Evolutionary conservation across 495 filamentous ascomycete genomes (phyloP).

Genomic region (Podospora fimiseda): DNA sequence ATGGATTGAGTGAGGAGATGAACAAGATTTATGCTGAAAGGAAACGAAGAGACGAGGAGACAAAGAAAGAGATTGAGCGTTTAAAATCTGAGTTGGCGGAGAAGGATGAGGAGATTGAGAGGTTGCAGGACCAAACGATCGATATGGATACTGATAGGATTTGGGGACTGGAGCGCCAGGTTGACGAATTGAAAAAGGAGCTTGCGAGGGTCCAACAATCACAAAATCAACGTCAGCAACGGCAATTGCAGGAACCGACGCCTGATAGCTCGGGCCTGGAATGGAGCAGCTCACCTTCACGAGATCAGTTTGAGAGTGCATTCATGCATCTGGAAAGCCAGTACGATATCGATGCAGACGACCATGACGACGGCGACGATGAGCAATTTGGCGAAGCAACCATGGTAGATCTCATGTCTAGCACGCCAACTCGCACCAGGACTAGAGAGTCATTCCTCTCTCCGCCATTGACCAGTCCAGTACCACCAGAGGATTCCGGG

Average conservation of each 20-base stretch:
- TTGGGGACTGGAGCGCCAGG: conserved; percentile 38
- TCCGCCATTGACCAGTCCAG: conserved; percentile 44
- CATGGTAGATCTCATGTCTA: conserved; percentile 34
- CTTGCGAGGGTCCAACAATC: conserved; percentile 26
- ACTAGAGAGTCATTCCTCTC: conserved; percentile 37
- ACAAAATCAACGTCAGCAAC: background rate
- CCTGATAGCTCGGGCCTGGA: conserved; percentile 31
- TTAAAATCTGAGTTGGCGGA: conserved; percentile 49
- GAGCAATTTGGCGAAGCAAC: conserved; percentile 30
- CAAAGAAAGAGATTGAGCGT: conserved; percentile 37
- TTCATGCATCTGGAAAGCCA: conserved; percentile 26
- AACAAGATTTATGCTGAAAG: conserved; percentile 58
- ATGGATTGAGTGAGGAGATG: conserved; percentile 69
- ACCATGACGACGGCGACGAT: conserved; percentile 19
- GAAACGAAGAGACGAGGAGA: conserved; percentile 33
- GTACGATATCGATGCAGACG: conserved; percentile 24
- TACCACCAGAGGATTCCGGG: conserved; percentile 15
- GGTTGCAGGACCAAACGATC: conserved; percentile 45
- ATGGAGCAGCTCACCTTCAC: conserved; percentile 38
- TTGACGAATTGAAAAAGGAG: conserved; percentile 26
- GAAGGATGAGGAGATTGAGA: conserved; percentile 43
- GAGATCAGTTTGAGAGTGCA: conserved; percentile 31
- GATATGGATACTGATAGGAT: conserved; percentile 36
- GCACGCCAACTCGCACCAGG: conserved; percentile 34
- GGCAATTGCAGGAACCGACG: conserved; percentile 5